These are phyloP conservation scores for Metschnikowia shivogae DNA, from an alignment of 805 yeast genomes.

Conservation along the genomic window DNA sequence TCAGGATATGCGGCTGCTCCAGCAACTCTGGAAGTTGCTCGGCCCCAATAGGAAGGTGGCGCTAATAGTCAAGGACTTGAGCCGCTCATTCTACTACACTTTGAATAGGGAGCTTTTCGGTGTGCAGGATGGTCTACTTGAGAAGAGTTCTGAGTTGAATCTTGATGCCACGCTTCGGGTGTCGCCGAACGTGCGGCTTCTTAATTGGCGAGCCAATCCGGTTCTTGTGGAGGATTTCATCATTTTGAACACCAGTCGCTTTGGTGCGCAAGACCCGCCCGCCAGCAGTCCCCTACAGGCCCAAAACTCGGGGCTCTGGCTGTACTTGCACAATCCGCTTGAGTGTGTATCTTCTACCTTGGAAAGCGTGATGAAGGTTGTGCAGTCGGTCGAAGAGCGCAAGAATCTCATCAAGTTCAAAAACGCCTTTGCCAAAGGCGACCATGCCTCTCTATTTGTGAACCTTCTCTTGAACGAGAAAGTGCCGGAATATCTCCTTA, in stretches of 20 bases:
- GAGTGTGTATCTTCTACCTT: conserved; percentile 47
- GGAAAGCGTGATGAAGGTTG: conserved; percentile 43
- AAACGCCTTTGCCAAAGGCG: conserved; percentile 58
- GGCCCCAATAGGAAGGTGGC: conserved; percentile 14
- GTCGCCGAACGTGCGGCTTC: conserved; percentile 40
- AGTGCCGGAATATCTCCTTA: conserved; percentile 33
- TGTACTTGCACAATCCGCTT: conserved; percentile 44
- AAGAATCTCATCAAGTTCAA: conserved; percentile 41
- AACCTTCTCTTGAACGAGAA: conserved; percentile 34
- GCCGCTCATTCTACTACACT: conserved; percentile 30
- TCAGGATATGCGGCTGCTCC: conserved; percentile 6
- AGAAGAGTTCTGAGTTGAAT: conserved; percentile 8
- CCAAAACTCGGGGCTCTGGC: conserved; percentile 28
- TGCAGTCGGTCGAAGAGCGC: conserved; percentile 31
- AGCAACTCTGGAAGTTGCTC: conserved; percentile 7
- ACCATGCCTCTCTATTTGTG: conserved; percentile 46
- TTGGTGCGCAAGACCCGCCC: neutral
- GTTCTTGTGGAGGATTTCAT: conserved; percentile 37
- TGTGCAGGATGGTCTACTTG: conserved; percentile 14
- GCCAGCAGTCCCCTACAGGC: no score
- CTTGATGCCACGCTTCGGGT: conserved; percentile 17
- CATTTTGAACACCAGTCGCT: conserved; percentile 16
- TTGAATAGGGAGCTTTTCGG: conserved; percentile 23
- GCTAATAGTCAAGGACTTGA: conserved; percentile 34
- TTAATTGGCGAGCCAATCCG: conserved; percentile 45